Evolutionary conservation across 2,329 filamentous ascomycete species (phyloP).

Genomic region (Xylaria arbuscula): DNA sequence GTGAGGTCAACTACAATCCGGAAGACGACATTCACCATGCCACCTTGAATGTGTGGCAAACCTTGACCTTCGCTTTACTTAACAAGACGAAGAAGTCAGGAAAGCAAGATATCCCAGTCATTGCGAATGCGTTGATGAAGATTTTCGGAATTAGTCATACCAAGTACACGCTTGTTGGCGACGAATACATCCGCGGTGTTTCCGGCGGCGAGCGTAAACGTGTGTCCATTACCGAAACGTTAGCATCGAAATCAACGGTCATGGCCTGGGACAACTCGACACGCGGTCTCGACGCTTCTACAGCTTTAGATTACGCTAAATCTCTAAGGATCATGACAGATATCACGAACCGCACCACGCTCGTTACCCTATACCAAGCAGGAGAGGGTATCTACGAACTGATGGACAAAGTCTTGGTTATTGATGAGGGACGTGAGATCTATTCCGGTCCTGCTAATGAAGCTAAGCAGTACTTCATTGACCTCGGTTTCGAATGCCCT

Average conservation of each 20-base stretch:
- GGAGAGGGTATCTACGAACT: slow-evolving; percentile 58
- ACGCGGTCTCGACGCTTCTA: slow-evolving; percentile 81
- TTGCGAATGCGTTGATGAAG: slow-evolving; percentile 76
- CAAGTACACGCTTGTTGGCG: slow-evolving; percentile 78
- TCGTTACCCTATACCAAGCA: slow-evolving; percentile 58
- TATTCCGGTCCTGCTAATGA: slow-evolving; percentile 73
- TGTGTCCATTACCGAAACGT: slow-evolving; percentile 80
- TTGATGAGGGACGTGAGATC: slow-evolving; percentile 71
- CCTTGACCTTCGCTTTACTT: slow-evolving; percentile 77
- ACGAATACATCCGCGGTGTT: slow-evolving; percentile 76
- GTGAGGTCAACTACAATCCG: slow-evolving; percentile 81
- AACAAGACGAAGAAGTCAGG: slow-evolving; percentile 79
- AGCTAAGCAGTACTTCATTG: slow-evolving; percentile 73
- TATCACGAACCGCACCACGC: slow-evolving; percentile 70
- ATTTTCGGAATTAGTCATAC: slow-evolving; percentile 86
- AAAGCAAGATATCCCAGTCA: slow-evolving; percentile 71
- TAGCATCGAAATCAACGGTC: slow-evolving; percentile 78
- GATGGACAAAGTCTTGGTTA: slow-evolving; percentile 85
- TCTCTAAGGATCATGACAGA: slow-evolving; percentile 79
- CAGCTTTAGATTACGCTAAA: slow-evolving; percentile 80
- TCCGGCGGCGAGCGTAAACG: slow-evolving; percentile 85
- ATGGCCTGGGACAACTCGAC: slow-evolving; percentile 86
- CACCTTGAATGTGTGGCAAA: slow-evolving; percentile 80
- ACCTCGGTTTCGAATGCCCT: slow-evolving; percentile 72
- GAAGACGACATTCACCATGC: slow-evolving; percentile 83